These are phyloP conservation scores for Cenchrus americanus DNA, from an alignment of 176 grass and related monocot species.

Conservation along the genomic window DNA sequence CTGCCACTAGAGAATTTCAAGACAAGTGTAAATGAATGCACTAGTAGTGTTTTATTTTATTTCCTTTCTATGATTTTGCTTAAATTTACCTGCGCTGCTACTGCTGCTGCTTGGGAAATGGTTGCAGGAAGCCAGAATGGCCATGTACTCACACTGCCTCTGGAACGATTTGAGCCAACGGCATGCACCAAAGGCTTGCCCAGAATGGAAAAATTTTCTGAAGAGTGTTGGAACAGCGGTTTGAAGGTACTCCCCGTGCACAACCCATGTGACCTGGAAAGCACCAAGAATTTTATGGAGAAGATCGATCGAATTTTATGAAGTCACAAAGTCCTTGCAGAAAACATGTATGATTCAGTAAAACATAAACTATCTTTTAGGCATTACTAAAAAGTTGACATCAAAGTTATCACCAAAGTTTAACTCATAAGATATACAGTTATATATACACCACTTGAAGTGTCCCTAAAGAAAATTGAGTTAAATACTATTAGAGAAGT, in stretches of 20 bases:
- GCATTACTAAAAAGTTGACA: not conserved
- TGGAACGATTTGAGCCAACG: constrained; percentile 39
- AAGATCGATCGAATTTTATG: not conserved
- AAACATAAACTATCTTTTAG: not conserved
- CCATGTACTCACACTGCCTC: constrained; percentile 39
- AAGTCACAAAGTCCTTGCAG: not conserved
- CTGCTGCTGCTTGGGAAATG: not conserved
- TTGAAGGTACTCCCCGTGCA: constrained; percentile 41
- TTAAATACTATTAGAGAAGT: not conserved
- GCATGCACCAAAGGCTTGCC: constrained; percentile 38
- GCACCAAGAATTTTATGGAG: not conserved
- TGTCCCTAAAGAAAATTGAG: not conserved
- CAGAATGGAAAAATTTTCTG: constrained; percentile 42
- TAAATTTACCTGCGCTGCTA: not conserved
- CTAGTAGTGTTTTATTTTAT: not conserved
- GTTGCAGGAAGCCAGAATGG: not conserved
- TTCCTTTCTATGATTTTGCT: not conserved
- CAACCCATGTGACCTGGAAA: constrained; percentile 20
- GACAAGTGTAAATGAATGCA: not conserved
- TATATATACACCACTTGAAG: not conserved
- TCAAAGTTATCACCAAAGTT: not conserved
- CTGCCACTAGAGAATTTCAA: not conserved
- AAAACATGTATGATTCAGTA: not conserved
- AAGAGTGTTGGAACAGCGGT: not conserved
- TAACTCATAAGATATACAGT: not conserved